phyloP scores from a whole-genome alignment of 805 yeast species.

The Myxozyma sirexii region DNA sequence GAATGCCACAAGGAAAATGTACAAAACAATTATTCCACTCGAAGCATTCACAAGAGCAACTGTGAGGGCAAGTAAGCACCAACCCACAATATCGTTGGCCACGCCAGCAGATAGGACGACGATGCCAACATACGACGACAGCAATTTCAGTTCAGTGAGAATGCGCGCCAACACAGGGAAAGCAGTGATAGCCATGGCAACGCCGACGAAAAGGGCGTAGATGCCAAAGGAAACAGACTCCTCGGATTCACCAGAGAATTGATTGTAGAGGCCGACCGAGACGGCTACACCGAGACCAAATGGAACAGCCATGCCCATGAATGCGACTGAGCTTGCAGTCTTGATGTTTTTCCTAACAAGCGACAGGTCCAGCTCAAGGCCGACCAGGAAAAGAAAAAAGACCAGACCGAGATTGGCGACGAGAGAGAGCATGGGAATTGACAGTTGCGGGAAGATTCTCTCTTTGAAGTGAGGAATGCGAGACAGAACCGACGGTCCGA shows the following conservation, averaged over 20 bases:
- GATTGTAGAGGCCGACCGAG: conserved; percentile 65
- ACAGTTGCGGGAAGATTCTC: conserved; percentile 64
- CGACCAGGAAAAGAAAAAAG: conserved; percentile 72
- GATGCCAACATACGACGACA: conserved; percentile 49
- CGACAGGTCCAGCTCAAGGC: conserved; percentile 72
- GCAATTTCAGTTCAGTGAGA: conserved; percentile 68
- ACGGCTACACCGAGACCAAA: conserved; percentile 78
- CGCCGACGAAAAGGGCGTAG: conserved; percentile 78
- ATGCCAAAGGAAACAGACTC: conserved; percentile 62
- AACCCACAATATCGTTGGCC: conserved; percentile 75
- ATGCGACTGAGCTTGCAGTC: conserved; percentile 69
- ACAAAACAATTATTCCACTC: conserved; percentile 67
- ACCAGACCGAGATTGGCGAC: conserved; percentile 77
- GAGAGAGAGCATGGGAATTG: conserved; percentile 64
- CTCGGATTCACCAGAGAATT: conserved; percentile 40
- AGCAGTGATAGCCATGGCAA: conserved; percentile 82
- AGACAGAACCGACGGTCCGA: conserved; percentile 79
- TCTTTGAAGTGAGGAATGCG: conserved; percentile 66
- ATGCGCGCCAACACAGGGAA: conserved; percentile 83
- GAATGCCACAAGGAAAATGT: conserved; percentile 59
- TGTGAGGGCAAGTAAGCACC: conserved; percentile 76
- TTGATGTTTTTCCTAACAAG: conserved; percentile 62
- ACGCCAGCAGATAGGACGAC: conserved; percentile 82
- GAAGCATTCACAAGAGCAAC: conserved; percentile 76
- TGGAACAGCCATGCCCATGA: conserved; percentile 74